phyloP scores from a whole-genome alignment of 768 basidiomycete genomes.

The Podaxis mareebaensis region DNA sequence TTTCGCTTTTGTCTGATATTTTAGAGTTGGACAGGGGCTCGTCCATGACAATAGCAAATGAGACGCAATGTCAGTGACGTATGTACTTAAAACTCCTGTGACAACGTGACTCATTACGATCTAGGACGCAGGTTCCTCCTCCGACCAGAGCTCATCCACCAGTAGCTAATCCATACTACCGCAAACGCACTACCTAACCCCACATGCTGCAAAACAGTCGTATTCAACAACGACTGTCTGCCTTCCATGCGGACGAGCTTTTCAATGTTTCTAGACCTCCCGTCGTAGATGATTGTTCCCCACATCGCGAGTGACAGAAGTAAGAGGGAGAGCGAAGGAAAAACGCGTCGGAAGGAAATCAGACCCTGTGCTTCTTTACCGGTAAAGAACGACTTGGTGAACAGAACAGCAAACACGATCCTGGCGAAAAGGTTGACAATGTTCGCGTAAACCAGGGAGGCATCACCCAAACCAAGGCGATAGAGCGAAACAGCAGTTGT shows the following conservation, averaged over 20 bases:
- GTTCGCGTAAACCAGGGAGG: conserved; percentile 76
- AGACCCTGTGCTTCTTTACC: not conserved
- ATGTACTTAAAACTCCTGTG: not conserved
- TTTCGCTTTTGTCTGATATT: conserved; percentile 16
- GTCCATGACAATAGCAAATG: conserved; percentile 1
- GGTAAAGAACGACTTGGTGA: conserved; percentile 49
- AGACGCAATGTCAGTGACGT: not conserved
- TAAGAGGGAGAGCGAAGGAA: conserved; percentile 7
- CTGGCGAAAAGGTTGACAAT: conserved; percentile 64
- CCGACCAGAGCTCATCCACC: conserved; percentile 18
- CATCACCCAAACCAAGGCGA: conserved; percentile 55
- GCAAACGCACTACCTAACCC: conserved; percentile 16
- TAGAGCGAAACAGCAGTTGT: conserved; percentile 48
- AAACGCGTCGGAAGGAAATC: conserved; percentile 3
- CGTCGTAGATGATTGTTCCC: not conserved
- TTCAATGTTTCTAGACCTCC: not conserved
- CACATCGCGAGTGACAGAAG: conserved; percentile 3
- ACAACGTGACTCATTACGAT: not conserved
- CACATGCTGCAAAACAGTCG: conserved; percentile 12
- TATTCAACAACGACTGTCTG: conserved; percentile 9
- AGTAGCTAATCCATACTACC: conserved; percentile 16
- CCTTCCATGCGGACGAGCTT: conserved; percentile 4
- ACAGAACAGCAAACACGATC: conserved; percentile 59
- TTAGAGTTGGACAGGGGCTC: conserved; percentile 9
- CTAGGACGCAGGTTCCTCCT: not conserved